A percentile compares a stretch with the other conserved stretches of the same genome.
These are phyloP conservation scores for Fusarium pseudoanthophilum DNA, from an alignment of 2,329 filamentous ascomycete species.

Conservation along the genomic window DNA sequence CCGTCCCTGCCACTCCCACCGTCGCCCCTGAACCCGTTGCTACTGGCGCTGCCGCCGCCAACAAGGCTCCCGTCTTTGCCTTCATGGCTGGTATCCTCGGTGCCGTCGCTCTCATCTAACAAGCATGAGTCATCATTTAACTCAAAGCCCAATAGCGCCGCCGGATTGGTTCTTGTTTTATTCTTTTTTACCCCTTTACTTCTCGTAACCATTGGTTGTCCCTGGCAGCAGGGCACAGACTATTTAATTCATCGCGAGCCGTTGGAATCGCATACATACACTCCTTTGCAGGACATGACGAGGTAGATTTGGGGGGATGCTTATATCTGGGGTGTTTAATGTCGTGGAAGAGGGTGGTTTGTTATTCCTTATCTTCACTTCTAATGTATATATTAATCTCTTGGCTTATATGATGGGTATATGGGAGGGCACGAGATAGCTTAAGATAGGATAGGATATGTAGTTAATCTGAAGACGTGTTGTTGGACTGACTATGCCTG, in stretches of 20 bases:
- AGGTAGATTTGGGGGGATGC: constrained; percentile 12
- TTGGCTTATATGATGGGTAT: background rate
- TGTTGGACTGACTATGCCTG: background rate
- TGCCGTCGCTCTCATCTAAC: constrained; percentile 52
- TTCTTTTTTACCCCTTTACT: constrained; percentile 18
- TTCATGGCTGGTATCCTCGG: constrained; percentile 53
- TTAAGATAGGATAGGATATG: constrained; percentile 25
- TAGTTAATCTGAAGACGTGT: constrained; percentile 36
- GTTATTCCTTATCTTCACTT: constrained; percentile 18
- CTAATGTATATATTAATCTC: constrained; percentile 31
- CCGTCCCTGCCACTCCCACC: constrained; percentile 34
- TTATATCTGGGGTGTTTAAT: constrained; percentile 22
- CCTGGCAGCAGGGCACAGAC: constrained; percentile 11
- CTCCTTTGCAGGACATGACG: constrained; percentile 22
- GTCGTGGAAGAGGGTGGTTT: constrained; percentile 13
- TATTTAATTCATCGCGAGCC: constrained; percentile 28
- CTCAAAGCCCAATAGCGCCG: background rate
- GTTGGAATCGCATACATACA: constrained; percentile 15
- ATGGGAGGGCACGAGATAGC: background rate
- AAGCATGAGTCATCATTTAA: background rate
- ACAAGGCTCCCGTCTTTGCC: constrained; percentile 50
- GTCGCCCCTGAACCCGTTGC: constrained; percentile 41
- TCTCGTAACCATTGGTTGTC: constrained; percentile 23
- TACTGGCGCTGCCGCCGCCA: constrained; percentile 46
- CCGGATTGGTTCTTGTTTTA: constrained; percentile 19